A percentile compares a stretch with the other conserved stretches of the same genome.
Conservation (phyloP, 2,329 filamentous ascomycete species). For the Coniella vitis region DNA sequence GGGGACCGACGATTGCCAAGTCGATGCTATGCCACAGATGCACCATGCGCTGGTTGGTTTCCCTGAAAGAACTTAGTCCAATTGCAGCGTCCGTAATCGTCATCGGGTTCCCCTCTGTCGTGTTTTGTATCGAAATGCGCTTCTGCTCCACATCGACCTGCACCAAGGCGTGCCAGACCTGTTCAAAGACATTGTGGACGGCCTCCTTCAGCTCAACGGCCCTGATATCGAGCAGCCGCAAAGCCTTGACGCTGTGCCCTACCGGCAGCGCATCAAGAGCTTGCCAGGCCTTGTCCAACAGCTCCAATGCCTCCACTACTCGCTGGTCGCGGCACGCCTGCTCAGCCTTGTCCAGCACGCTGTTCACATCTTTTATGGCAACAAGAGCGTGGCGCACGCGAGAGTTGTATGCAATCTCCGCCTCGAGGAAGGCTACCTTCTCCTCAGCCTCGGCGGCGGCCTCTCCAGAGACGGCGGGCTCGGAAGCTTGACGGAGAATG, state of each 20-base stretch:
- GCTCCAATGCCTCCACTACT: constrained; percentile 48
- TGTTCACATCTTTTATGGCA: constrained; percentile 50
- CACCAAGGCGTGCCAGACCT: constrained; percentile 66
- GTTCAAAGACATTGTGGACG: constrained; percentile 59
- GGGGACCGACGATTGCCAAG: constrained; percentile 51
- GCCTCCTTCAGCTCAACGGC: constrained; percentile 59
- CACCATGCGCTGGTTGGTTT: constrained; percentile 52
- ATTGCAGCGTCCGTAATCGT: constrained; percentile 46
- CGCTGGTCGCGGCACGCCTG: constrained; percentile 45
- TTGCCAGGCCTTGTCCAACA: constrained; percentile 52
- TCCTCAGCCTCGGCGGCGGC: constrained; percentile 46
- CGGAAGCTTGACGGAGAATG: constrained; percentile 72
- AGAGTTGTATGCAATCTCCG: constrained; percentile 52
- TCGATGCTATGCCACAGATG: constrained; percentile 59
- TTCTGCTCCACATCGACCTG: constrained; percentile 50
- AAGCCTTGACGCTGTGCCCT: constrained; percentile 54
- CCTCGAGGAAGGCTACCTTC: constrained; percentile 48
- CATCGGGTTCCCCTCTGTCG: constrained; percentile 45
- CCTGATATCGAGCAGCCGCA: constrained; percentile 58
- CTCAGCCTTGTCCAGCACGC: constrained; percentile 57
- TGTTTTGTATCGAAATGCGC: constrained; percentile 49
- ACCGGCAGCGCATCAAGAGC: constrained; percentile 53
- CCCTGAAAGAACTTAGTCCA: constrained; percentile 52
- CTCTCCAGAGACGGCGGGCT: constrained; percentile 46
- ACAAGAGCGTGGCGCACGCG: constrained; percentile 47